Evolutionary conservation across 192 early-diverging fungal genomes (phyloP).

Genomic region (Podila clonocystis): DNA sequence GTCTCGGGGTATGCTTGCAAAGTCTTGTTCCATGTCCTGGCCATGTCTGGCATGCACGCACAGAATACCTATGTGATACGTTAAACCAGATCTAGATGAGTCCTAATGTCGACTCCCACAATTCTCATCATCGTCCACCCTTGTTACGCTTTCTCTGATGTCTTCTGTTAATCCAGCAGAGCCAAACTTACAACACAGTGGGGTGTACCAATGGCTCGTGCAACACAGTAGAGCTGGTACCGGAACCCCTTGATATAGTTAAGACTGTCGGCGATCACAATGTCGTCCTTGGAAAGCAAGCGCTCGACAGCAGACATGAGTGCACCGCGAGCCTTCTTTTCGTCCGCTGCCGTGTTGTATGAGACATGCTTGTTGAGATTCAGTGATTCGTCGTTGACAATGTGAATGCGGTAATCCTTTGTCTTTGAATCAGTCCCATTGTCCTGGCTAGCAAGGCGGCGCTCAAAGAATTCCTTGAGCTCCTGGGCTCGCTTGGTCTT

Average conservation of each 20-base stretch:
- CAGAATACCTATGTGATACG: constrained; percentile 25
- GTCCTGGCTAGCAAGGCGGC: constrained; percentile 42
- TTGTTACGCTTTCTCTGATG: neutral
- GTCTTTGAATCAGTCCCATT: constrained; percentile 35
- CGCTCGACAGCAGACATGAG: constrained; percentile 93
- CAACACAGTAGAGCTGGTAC: constrained; percentile 95
- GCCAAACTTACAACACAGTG: constrained; percentile 74
- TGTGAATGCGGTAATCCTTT: constrained; percentile 61
- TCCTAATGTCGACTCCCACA: neutral
- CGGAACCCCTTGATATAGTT: constrained; percentile 99
- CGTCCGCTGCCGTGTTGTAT: constrained; percentile 64
- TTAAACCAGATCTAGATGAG: neutral
- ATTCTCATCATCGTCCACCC: neutral
- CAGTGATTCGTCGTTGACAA: constrained; percentile 83
- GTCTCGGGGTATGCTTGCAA: constrained; percentile 50
- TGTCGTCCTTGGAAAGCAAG: constrained; percentile 78
- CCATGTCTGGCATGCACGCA: constrained; percentile 30
- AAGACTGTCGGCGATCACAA: constrained; percentile 93
- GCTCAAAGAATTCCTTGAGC: constrained; percentile 68
- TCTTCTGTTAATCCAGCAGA: neutral
- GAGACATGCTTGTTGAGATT: constrained; percentile 36
- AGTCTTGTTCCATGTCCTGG: constrained; percentile 31
- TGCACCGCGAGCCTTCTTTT: constrained; percentile 89
- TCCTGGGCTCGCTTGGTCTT: constrained; percentile 86
- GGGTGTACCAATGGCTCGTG: constrained; percentile 85